Conservation (phyloP, 1,284 basidiomycete genomes). For the Cutaneotrichosporon sp. region DNA sequence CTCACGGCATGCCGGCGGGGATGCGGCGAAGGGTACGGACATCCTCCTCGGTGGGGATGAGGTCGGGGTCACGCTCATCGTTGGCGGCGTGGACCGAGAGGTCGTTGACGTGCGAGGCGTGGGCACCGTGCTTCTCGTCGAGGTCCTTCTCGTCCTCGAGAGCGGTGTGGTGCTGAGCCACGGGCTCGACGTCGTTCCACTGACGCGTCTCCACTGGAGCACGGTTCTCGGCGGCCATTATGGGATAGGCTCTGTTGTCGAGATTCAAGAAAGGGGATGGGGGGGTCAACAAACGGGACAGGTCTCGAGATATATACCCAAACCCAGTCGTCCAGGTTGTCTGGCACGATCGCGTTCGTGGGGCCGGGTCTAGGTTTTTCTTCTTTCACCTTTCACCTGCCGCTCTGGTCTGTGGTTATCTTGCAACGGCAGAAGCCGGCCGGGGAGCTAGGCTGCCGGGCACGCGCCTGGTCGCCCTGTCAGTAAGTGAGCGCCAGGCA, state of each 20-base stretch:
- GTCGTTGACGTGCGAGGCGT: not conserved
- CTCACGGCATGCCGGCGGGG: constrained; percentile 11
- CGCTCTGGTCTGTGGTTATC: too few relatives aligned
- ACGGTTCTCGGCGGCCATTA: not conserved
- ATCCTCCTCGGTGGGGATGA: constrained; percentile 16
- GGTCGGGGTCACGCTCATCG: constrained; percentile 7
- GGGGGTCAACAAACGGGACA: too few relatives aligned
- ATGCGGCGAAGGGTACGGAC: constrained; percentile 6
- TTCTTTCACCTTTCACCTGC: too few relatives aligned
- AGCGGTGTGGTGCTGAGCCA: not conserved
- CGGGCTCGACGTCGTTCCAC: not conserved
- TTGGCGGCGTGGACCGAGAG: not conserved
- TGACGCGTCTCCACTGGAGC: not conserved
- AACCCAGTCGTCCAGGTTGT: too few relatives aligned
- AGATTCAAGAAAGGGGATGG: not conserved
- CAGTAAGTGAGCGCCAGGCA: too few relatives aligned
- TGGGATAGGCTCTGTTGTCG: not conserved
- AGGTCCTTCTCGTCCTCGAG: not conserved
- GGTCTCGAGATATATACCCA: too few relatives aligned
- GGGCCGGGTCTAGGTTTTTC: too few relatives aligned
- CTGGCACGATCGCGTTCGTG: too few relatives aligned
- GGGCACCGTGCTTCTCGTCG: not conserved
- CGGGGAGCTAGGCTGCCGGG: too few relatives aligned
- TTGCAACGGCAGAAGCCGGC: too few relatives aligned
- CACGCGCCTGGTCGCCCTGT: too few relatives aligned